Base-by-base conservation (phyloP, 139 green algal species). In the Chlamydomonas applanata region DNA sequence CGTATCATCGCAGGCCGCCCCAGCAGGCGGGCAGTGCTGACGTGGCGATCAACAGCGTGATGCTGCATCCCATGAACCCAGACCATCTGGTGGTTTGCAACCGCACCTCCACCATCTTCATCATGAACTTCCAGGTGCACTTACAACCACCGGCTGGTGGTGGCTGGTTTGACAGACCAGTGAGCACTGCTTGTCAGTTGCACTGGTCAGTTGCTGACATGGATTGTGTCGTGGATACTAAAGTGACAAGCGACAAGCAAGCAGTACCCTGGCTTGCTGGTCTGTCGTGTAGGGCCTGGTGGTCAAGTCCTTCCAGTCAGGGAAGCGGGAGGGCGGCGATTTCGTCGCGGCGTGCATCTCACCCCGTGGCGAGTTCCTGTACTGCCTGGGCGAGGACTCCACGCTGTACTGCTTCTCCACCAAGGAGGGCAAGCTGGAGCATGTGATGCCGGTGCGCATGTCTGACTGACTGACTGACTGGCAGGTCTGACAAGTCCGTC, bases 21-120 rank as follows among this genome's bases (percentile, higher is more conserved):
- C 76, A 83, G 63, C 69, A 44, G 1, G 72, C 73, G 22, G 59
- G 49, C 20, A 66, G 46, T 1, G 72, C 72, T 17, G 94, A 97
- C 53, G 79, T 81, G 4, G 79, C 89, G 19, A 82, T 98, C 25
- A 88, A 92, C 63, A 81, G 71, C 44, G 87, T 97, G 72, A 71
- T 88, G 19, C 74, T 93, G 32, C 79, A 91, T 77, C 94, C 94
- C 0, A 82, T 90, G 57, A 94, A 97, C 72, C 60, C 85, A 33
- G 94, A 97, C 64, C 93, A 98, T 59, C 35, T 97, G 11, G 2
- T 98, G 4, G 92, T 98, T 33, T 95, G 88, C 86, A 94, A 88
- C 54, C 83, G 89, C 3, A 88, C 90, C 1, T 79, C 83, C 71
- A 93, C 83, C 4, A 69, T 94, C 5, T 95, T 91, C 85, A 71